Evolutionary conservation across 2,329 filamentous ascomycete species (phyloP), one percentile per base, ranked within the genome.

Genomic region (Colletotrichum phormii): DNA sequence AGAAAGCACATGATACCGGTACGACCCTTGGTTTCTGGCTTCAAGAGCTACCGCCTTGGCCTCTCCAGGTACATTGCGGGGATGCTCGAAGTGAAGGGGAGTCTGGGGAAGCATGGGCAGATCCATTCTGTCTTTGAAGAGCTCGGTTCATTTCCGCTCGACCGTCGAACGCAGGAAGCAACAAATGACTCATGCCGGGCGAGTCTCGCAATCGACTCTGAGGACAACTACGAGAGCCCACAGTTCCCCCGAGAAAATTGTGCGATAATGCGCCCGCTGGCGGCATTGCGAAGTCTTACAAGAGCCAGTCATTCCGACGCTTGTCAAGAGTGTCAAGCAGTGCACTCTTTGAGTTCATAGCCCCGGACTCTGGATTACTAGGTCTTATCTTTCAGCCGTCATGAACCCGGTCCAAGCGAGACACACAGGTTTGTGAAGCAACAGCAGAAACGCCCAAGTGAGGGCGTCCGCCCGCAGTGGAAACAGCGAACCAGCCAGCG

Each of bases 21-120:
- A 49, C 55, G 55, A 55, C 54, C 55, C 26, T 49, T 49, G 51
- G 37, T 22, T 35, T 62, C 37, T 58, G 53, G 66, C 66, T 61
- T 60, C 29, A 22, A 29, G 55, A 65, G 66, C 70, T 66, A 51
- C 53, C 66, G 53, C 51, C 70, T 59, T 55, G 65, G 59, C 58
- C 62, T 67, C 49, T 64, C 42, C 42, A 53, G 46, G 54, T 13
- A 55, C 51, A 57, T 72, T 59, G 72, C 72, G 64, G 73, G 73
- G 73, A 51, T 67, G 15, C 55, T 62, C 29, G 15, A 57, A 60
- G 46, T 15, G 57, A 57, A 42, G 59, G 57, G 35, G 46, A 62
- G 71, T 74, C 73, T 67, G 73, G 73, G 73, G 73, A 74, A 74
- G 71, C 65, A 64, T 71, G 57, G 70, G 71, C 51, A 71, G 71